Evolutionary conservation across 2,329 filamentous ascomycete species (phyloP).

Genomic region (Boeremia exigua): DNA sequence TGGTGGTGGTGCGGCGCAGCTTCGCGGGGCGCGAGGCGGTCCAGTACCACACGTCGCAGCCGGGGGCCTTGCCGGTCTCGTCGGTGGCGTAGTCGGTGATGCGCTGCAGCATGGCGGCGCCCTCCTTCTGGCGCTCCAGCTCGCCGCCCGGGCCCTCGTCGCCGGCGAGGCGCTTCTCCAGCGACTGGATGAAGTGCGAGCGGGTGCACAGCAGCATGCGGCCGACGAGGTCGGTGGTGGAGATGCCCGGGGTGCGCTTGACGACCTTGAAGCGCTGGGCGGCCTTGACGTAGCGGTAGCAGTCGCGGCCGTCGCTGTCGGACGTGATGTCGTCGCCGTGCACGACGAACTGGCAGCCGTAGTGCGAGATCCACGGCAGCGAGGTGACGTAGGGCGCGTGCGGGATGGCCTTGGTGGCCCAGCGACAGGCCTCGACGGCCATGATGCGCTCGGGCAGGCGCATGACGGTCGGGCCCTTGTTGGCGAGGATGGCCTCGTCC

Average conservation of each 20-base stretch:
- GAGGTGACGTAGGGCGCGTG: constrained; percentile 93
- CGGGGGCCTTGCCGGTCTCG: constrained; percentile 76
- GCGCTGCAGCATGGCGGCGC: constrained; percentile 73
- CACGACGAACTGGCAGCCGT: constrained; percentile 93
- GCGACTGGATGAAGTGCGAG: constrained; percentile 86
- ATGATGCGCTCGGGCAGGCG: constrained; percentile 84
- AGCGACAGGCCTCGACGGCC: constrained; percentile 92
- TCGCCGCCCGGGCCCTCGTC: constrained; percentile 73
- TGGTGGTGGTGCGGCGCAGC: constrained; percentile 43
- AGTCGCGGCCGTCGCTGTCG: constrained; percentile 91
- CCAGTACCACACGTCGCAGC: constrained; percentile 88
- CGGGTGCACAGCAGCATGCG: constrained; percentile 97
- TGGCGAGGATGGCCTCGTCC: constrained; percentile 91
- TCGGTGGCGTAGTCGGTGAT: constrained; percentile 89
- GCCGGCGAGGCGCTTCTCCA: constrained; percentile 72
- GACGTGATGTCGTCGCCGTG: constrained; percentile 98
- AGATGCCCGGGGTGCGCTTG: constrained; percentile 94
- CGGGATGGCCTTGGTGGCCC: constrained; percentile 84
- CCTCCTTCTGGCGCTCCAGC: constrained; percentile 69
- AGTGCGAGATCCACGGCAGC: constrained; percentile 92
- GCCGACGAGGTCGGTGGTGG: constrained; percentile 96
- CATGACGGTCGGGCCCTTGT: constrained; percentile 99
- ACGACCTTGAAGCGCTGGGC: constrained; percentile 95
- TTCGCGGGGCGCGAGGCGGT: constrained; percentile 57
- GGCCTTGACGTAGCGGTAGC: constrained; percentile 96